A percentile compares a stretch with the other conserved stretches of the same genome.
Conservation (phyloP, 2,329 filamentous ascomycete genomes). For the Ceratocystis lukuohia region DNA sequence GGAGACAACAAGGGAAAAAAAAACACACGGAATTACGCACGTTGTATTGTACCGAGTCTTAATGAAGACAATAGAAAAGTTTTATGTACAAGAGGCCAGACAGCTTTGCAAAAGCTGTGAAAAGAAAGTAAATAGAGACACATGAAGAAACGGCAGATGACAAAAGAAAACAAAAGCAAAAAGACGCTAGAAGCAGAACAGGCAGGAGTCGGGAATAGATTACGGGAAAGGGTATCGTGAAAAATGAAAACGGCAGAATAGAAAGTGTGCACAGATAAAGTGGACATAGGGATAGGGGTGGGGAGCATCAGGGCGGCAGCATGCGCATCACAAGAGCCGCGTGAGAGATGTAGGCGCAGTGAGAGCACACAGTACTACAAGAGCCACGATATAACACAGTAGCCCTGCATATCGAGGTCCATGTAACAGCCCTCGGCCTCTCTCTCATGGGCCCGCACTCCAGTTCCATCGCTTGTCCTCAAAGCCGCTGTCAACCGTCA, state of each 20-base stretch:
- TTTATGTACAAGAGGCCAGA: too few species aligned
- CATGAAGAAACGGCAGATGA: neutral
- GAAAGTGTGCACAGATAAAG: neutral
- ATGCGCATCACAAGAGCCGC: neutral
- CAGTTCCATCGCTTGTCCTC: slow-evolving; percentile 47
- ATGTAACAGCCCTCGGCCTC: neutral
- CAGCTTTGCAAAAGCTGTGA: neutral
- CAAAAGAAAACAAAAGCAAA: neutral
- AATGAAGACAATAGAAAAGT: too few species aligned
- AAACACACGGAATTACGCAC: neutral
- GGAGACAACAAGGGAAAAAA: neutral
- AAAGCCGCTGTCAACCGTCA: slow-evolving; percentile 45
- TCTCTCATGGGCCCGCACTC: slow-evolving; percentile 24
- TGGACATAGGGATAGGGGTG: neutral
- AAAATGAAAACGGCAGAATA: neutral
- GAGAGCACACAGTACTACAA: neutral
- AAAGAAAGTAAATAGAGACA: neutral
- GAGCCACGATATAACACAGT: neutral
- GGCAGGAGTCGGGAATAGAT: neutral
- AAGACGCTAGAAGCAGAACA: neutral
- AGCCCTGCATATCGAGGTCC: neutral
- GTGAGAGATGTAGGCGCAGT: too few species aligned
- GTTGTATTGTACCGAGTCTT: too few species aligned
- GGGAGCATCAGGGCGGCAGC: neutral
- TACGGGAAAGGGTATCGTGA: neutral